Conservation (phyloP, 345 rosid species). For the Pelargonium nanum region DNA sequence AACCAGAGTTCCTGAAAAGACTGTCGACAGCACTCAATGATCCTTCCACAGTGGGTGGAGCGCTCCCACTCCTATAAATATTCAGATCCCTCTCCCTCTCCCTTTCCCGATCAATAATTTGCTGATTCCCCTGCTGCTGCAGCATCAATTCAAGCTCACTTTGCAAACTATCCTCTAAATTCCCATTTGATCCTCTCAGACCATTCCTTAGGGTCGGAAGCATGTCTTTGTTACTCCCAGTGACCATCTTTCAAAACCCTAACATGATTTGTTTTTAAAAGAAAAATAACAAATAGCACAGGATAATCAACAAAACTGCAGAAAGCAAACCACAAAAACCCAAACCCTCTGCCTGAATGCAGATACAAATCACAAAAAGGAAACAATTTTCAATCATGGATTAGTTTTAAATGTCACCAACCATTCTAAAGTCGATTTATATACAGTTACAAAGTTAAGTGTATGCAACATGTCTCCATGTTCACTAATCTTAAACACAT, state of each 20-base stretch:
- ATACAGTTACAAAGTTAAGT: too few relatives aligned
- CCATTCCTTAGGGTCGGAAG: constrained; percentile 32
- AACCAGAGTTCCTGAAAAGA: constrained; percentile 40
- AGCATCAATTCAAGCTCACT: constrained; percentile 60
- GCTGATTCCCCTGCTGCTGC: constrained; percentile 40
- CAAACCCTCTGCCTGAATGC: background rate
- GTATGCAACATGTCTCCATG: background rate
- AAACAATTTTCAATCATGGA: background rate
- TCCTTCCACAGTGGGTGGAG: constrained; percentile 93
- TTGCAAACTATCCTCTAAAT: constrained; percentile 48
- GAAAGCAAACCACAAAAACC: too few relatives aligned
- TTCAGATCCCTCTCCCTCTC: constrained; percentile 27
- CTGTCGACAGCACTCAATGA: constrained; percentile 61
- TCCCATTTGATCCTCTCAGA: constrained; percentile 35
- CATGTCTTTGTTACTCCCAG: constrained; percentile 52
- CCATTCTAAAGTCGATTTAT: too few relatives aligned
- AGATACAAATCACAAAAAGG: background rate
- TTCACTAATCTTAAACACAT: background rate
- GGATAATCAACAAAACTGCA: background rate
- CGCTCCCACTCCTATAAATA: constrained; percentile 75
- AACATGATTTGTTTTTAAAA: background rate
- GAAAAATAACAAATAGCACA: background rate
- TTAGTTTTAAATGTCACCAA: too few relatives aligned
- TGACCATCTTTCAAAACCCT: constrained; percentile 30
- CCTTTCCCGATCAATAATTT: constrained; percentile 27